Percentiles rank a stretch among this genome's conserved stretches.
Conservation (phyloP, 805 yeast genomes). For the Phaffomyces antillensis region DNA sequence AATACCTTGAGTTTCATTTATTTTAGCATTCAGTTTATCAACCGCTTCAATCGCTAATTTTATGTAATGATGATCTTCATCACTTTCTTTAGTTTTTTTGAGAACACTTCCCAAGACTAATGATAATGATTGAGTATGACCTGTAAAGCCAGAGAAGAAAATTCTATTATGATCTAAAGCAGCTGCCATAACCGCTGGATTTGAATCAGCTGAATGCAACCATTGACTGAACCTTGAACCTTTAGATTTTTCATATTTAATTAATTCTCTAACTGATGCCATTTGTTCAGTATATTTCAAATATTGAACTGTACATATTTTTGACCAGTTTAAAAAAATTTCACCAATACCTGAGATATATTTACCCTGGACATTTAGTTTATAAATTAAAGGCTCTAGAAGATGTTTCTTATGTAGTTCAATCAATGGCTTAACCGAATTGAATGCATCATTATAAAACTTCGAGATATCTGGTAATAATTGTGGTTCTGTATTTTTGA, state of each 20-base stretch:
- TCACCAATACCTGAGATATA: slow-evolving; percentile 58
- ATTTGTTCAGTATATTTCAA: slow-evolving; percentile 52
- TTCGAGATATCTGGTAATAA: slow-evolving; percentile 43
- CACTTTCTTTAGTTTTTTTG: slow-evolving; percentile 38
- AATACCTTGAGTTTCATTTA: slow-evolving; percentile 53
- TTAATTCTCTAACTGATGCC: slow-evolving; percentile 53
- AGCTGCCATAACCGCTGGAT: slow-evolving; percentile 33
- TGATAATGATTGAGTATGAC: slow-evolving; percentile 50
- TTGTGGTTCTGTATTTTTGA: slow-evolving; percentile 32
- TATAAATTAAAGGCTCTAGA: slow-evolving; percentile 49
- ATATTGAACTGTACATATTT: slow-evolving; percentile 46
- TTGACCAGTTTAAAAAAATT: slow-evolving; percentile 58
- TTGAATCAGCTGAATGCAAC: slow-evolving; percentile 45
- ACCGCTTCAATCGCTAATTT: slow-evolving; percentile 48
- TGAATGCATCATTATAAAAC: slow-evolving; percentile 53
- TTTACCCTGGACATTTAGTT: slow-evolving; percentile 57
- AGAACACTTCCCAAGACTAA: slow-evolving; percentile 55
- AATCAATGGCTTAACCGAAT: slow-evolving; percentile 48
- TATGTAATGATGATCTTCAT: slow-evolving; percentile 46
- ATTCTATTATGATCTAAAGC: slow-evolving; percentile 46
- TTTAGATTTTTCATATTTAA: slow-evolving; percentile 36
- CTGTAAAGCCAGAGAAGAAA: slow-evolving; percentile 49
- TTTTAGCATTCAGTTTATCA: slow-evolving; percentile 46
- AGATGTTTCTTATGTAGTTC: slow-evolving; percentile 46
- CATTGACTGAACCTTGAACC: slow-evolving; percentile 47